Percentiles rank a stretch among this genome's conserved stretches.
Conservation (phyloP, 1,284 basidiomycete species). For the Thelephora terrestris region DNA sequence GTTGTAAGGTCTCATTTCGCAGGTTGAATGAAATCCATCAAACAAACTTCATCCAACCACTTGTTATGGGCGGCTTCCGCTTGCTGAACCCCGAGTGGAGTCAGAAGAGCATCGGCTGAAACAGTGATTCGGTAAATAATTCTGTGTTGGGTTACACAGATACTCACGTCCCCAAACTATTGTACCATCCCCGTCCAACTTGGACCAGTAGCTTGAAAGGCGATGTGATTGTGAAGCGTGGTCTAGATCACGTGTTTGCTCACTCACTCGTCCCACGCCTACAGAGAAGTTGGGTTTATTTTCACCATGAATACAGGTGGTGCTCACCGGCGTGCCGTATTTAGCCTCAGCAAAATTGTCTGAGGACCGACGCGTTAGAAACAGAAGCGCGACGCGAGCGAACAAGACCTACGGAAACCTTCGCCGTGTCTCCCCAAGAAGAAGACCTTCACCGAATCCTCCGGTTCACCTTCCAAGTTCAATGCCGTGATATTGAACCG, state of each 20-base stretch:
- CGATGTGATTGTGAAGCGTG: background rate
- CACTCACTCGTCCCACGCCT: constrained; percentile 49
- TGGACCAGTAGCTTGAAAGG: constrained; percentile 51
- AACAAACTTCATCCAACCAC: constrained; percentile 35
- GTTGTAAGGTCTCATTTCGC: background rate
- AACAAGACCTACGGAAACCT: constrained; percentile 46
- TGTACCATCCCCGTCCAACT: constrained; percentile 58
- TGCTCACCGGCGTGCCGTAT: constrained; percentile 52
- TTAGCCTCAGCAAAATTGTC: constrained; percentile 68
- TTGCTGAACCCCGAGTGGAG: constrained; percentile 54
- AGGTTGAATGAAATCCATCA: background rate
- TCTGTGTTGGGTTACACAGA: background rate
- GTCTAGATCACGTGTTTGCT: background rate
- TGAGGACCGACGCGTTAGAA: constrained; percentile 17
- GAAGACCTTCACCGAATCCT: constrained; percentile 49
- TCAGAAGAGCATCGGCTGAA: constrained; percentile 68
- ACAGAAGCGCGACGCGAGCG: background rate
- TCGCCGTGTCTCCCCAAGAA: constrained; percentile 64
- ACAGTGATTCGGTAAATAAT: constrained; percentile 2
- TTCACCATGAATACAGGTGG: background rate
- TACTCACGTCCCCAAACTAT: constrained; percentile 71
- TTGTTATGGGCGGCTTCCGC: constrained; percentile 41
- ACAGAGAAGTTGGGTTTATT: background rate
- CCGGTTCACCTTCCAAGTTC: constrained; percentile 19
- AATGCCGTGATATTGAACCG: constrained; percentile 30